These are phyloP conservation scores for Yamadazyma conglobata DNA, from an alignment of 1,139 yeast genomes.

Conservation along the genomic window DNA sequence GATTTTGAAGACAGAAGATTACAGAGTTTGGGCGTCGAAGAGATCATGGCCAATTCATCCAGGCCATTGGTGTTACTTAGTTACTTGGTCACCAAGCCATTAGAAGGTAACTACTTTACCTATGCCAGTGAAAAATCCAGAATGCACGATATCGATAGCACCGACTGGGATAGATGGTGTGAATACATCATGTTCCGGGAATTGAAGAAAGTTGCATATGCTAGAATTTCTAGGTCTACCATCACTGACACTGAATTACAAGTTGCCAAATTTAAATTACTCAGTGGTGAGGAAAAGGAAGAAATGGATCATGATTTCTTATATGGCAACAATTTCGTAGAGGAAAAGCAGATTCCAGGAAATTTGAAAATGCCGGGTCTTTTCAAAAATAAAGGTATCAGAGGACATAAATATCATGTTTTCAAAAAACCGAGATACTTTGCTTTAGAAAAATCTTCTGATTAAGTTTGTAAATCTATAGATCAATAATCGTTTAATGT, in stretches of 20 bases:
- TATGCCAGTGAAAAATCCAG: conserved; percentile 82
- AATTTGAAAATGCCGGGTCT: conserved; percentile 75
- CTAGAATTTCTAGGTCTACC: conserved; percentile 87
- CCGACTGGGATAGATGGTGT: conserved; percentile 98
- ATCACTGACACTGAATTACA: conserved; percentile 97
- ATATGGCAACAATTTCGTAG: conserved; percentile 55
- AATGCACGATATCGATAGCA: conserved; percentile 89
- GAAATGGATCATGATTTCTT: conserved; percentile 39
- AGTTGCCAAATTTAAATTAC: conserved; percentile 82
- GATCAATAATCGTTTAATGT: no score
- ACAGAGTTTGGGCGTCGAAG: conserved; percentile 74
- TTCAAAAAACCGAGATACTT: conserved; percentile 87
- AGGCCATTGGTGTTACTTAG: conserved; percentile 82
- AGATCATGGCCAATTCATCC: conserved; percentile 72
- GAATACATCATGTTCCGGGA: conserved; percentile 89
- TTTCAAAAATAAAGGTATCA: conserved; percentile 89
- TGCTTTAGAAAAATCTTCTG: conserved; percentile 23
- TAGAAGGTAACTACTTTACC: conserved; percentile 85
- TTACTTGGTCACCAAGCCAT: conserved; percentile 84
- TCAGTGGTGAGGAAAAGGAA: conserved; percentile 39
- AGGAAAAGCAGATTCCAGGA: conserved; percentile 55
- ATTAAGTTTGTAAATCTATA: no score
- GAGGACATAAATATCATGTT: conserved; percentile 92
- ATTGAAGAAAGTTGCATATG: conserved; percentile 85
- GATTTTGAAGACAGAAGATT: conserved; percentile 89